Base-by-base conservation (phyloP, 2,329 filamentous ascomycete genomes). In the Xylariaceae sp. region DNA sequence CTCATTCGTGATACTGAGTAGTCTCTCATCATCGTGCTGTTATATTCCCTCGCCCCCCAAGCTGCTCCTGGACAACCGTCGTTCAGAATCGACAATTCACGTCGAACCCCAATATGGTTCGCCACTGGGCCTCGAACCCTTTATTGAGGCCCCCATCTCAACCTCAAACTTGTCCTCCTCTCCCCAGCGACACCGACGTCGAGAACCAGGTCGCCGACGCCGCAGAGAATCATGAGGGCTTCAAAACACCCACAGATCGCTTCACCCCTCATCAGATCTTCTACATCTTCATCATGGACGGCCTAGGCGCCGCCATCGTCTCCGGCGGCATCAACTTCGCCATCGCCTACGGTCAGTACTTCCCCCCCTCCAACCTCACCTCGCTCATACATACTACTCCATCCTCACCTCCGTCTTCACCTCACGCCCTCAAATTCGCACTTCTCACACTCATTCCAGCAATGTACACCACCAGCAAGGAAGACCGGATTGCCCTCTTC, bases 241-340 rank as follows among this genome's bases (percentile, higher is more conserved):
- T 57, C 43, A 55, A 49, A 26, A 42, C 44, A 30, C 68, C 72
- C 15, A 73, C 64, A 31, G 41, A 54, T 4, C 51, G 50, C n/a
- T 51, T 72, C 22, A 73, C 68, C 2, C 47, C 44, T 1, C 66
- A 69, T 43, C 73, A 76, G 47, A 43, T 67, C 16, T 66, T 74
- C 42, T 77, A 77, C 54, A 61, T 78, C 12, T 68, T 75, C 34
- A 50, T 67, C 2, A 50, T 73, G 3, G 67, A 74, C 42, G 73
- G 72, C 3, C 19, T 77, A 26, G 68, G 68, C 12, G 69, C 70
- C 9, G 64, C 68, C 46, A 37, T 70, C n/a, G 34, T 77, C 2
- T 73, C 71, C 0, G 74, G 67, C 0, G 71, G 61, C 17, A 69
- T 77, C 46, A 77, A 77, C 57, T 74, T 76, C 53, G 68, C 64